Conservation (phyloP, 2,329 filamentous ascomycete species). For the Aureobasidium sp. region DNA sequence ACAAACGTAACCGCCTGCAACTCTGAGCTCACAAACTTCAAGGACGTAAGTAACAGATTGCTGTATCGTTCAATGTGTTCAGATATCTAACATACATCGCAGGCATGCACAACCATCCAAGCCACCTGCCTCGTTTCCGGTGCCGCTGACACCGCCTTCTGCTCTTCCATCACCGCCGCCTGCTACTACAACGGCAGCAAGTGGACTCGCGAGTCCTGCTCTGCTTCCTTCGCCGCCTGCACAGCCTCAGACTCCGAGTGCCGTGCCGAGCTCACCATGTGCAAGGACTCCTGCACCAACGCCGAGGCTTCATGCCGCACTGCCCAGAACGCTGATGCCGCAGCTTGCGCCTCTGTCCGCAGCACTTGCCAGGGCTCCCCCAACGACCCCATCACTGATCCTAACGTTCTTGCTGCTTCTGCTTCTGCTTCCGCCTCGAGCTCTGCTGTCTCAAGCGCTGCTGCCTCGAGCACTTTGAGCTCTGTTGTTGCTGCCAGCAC, state of each 20-base stretch:
- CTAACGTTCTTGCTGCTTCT: background rate
- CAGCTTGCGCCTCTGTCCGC: background rate
- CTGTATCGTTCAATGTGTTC: too few species aligned
- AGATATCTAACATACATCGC: too few species aligned
- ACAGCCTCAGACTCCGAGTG: background rate
- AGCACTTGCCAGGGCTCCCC: background rate
- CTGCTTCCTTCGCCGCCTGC: background rate
- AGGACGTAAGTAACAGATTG: background rate
- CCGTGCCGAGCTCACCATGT: background rate
- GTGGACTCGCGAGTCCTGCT: background rate
- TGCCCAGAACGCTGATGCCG: background rate
- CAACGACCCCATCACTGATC: background rate
- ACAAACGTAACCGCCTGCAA: background rate
- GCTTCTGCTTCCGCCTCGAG: background rate
- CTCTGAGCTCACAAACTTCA: background rate
- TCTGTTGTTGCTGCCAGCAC: background rate
- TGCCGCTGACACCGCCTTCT: background rate
- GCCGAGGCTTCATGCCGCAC: background rate
- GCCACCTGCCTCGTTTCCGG: conserved; percentile 6
- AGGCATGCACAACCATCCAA: background rate
- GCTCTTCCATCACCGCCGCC: background rate
- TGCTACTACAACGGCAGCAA: conserved; percentile 6
- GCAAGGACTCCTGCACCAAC: conserved; percentile 3
- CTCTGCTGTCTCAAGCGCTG: too few species aligned
- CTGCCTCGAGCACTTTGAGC: background rate